Percentiles rank a stretch among this genome's conserved stretches.
Evolutionary conservation across 495 filamentous ascomycete species (phyloP).

Genomic region (Parmelia sp.): DNA sequence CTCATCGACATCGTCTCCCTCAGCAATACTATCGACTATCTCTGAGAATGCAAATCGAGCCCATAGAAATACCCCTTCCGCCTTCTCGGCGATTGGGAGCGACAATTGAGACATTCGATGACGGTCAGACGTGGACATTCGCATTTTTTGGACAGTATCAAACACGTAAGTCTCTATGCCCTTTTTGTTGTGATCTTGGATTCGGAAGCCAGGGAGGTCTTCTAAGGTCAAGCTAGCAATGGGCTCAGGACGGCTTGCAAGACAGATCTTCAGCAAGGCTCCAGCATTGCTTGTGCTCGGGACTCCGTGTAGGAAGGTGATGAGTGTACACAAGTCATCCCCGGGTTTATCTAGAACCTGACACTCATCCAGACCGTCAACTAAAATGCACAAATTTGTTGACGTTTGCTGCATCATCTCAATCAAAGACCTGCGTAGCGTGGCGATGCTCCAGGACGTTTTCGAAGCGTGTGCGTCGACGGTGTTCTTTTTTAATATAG

Average conservation of each 20-base stretch:
- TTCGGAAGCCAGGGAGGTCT: neutral
- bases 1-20: constrained; percentile 1
- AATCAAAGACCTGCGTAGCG: no score
- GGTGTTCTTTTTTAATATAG: no score
- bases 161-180: neutral
- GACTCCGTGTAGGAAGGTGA: neutral
- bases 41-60: constrained; percentile 19
- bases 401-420: no score
- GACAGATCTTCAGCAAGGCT: neutral
- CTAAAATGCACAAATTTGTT: neutral
- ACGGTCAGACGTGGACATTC: neutral
- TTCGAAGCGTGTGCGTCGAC: no score
- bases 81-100: neutral
- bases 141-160: neutral
- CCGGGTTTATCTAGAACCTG: neutral
- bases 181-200: neutral
- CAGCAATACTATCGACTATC: constrained; percentile 8
- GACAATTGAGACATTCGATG: neutral
- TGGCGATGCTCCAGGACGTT: no score
- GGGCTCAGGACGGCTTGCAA: constrained; percentile 1
- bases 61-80: constrained; percentile 25
- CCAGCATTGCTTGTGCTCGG: neutral
- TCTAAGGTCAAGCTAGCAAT: neutral
- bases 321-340: neutral
- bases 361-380: neutral